phyloP scores from a whole-genome alignment of 2,329 filamentous ascomycete species.

The Cercospora beticola region DNA sequence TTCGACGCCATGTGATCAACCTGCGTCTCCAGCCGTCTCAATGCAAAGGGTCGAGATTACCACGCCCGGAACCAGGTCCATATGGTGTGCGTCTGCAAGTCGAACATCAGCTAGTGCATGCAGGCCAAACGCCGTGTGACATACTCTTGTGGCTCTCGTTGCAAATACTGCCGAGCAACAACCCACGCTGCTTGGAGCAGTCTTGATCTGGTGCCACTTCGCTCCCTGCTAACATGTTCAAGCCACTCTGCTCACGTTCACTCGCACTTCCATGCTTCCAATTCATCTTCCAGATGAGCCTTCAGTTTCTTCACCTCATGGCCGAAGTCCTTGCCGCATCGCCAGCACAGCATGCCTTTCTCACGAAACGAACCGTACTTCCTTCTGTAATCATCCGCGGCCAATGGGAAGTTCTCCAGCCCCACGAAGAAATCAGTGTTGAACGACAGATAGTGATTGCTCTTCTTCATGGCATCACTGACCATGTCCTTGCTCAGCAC shows the following conservation, averaged over 20 bases:
- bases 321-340: conserved; percentile 71
- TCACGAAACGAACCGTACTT: conserved; percentile 57
- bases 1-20: neutral
- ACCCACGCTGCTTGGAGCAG: neutral
- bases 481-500: conserved; percentile 78
- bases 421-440: conserved; percentile 78
- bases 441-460: conserved; percentile 92
- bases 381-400: conserved; percentile 62
- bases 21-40: neutral
- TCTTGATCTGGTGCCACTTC: neutral
- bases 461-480: conserved; percentile 69
- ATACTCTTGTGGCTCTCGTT: neutral
- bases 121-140: neutral
- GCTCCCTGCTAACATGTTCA: neutral
- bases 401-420: conserved; percentile 76
- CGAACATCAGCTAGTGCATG: neutral
- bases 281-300: conserved; percentile 72
- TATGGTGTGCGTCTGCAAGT: neutral
- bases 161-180: neutral
- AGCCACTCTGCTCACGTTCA: conserved; percentile 38
- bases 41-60: neutral
- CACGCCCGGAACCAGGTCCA: neutral
- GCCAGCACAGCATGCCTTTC: conserved; percentile 74
- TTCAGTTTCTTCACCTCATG: conserved; percentile 74
- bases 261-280: conserved; percentile 69